Conservation (phyloP, 164 flowering plant genomes). For the Liriodendron chinense region DNA sequence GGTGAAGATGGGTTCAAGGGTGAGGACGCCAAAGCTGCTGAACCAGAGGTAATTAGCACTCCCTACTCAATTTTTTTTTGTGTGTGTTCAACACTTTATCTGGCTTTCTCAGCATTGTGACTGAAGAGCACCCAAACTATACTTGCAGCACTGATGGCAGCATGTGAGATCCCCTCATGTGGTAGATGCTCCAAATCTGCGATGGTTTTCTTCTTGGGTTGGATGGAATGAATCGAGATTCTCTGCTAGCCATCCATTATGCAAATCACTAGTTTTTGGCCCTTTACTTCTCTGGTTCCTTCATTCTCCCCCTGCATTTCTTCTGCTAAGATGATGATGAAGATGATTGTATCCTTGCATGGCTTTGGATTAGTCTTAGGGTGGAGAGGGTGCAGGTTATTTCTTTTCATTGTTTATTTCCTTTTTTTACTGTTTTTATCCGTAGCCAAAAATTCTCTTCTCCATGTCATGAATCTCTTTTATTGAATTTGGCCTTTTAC, state of each 20-base stretch:
- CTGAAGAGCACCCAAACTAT: neutral
- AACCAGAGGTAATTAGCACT: slow-evolving; percentile 33
- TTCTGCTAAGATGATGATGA: neutral
- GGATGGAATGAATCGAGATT: neutral
- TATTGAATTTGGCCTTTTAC: neutral
- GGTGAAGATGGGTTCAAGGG: slow-evolving; percentile 56
- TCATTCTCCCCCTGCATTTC: too few relatives aligned
- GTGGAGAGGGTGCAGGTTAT: neutral
- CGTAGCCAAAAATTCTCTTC: too few relatives aligned
- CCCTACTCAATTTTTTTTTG: neutral
- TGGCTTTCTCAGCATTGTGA: neutral
- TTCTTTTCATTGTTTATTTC: neutral
- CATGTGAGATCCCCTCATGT: neutral
- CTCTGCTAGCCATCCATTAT: neutral
- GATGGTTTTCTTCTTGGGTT: neutral
- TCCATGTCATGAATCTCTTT: neutral
- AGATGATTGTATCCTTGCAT: neutral
- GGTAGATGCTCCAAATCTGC: neutral
- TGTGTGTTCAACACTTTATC: neutral
- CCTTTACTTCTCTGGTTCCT: neutral
- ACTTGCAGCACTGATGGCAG: slow-evolving; percentile 2
- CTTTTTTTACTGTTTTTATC: too few relatives aligned
- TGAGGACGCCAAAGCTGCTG: slow-evolving; percentile 52
- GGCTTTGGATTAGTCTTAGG: neutral
- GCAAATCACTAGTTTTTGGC: neutral